phyloP scores from a whole-genome alignment of 352 stramenopile genomes.

The Phytophthora sp. region DNA sequence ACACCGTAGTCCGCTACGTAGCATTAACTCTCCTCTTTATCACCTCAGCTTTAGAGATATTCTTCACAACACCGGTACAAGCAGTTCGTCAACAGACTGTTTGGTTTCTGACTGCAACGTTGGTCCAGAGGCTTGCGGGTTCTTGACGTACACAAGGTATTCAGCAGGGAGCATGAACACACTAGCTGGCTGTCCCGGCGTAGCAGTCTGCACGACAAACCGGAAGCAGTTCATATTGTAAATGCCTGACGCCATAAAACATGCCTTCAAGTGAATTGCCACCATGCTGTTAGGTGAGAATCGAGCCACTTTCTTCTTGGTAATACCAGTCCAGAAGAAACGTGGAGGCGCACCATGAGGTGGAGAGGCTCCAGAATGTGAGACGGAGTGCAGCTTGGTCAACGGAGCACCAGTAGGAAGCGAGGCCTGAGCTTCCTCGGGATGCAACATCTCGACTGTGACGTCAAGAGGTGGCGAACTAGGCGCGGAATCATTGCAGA shows the following conservation, averaged over 20 bases:
- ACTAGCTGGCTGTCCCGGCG: slow-evolving; percentile 30
- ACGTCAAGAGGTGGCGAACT: slow-evolving; percentile 71
- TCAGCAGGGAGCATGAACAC: slow-evolving; percentile 79
- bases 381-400: slow-evolving; percentile 40
- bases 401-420: slow-evolving; percentile 22
- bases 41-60: neutral
- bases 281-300: slow-evolving; percentile 54
- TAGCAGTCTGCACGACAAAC: slow-evolving; percentile 52
- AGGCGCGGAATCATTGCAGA: slow-evolving; percentile 69
- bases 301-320: slow-evolving; percentile 67
- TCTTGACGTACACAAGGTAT: slow-evolving; percentile 76
- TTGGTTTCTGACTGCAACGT: slow-evolving; percentile 27
- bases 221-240: slow-evolving; percentile 88
- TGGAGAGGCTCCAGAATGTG: slow-evolving; percentile 16
- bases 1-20: neutral
- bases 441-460: slow-evolving; percentile 79
- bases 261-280: slow-evolving; percentile 70
- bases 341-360: slow-evolving; percentile 47
- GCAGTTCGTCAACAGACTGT: slow-evolving; percentile 27
- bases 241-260: slow-evolving; percentile 72
- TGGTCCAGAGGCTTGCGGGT: slow-evolving; percentile 8
- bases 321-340: slow-evolving; percentile 84
- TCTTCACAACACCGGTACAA: slow-evolving; percentile 35
- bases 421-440: slow-evolving; percentile 61
- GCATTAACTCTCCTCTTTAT: neutral